phyloP scores from a whole-genome alignment of 441 rosid genomes.

The Adansonia rubrostipa region DNA sequence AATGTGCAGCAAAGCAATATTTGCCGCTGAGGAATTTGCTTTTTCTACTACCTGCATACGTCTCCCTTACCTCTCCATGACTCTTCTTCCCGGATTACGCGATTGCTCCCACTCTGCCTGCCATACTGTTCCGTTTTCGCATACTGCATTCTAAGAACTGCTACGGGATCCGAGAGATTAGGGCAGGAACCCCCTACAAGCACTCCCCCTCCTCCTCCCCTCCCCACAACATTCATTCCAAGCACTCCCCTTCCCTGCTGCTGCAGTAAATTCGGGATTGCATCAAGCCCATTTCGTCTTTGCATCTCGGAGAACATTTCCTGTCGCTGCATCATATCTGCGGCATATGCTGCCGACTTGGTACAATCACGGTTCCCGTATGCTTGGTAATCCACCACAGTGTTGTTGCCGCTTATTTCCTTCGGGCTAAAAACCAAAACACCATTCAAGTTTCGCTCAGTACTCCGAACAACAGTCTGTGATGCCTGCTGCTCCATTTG shows the following conservation, averaged over 20 bases:
- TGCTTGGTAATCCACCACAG: conserved; percentile 55
- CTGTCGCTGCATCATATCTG: conserved; percentile 57
- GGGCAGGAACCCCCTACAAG: conserved; percentile 45
- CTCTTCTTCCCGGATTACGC: conserved; percentile 51
- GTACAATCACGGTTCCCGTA: conserved; percentile 41
- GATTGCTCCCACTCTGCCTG: conserved; percentile 46
- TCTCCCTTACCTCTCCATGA: conserved; percentile 64
- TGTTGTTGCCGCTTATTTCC: conserved; percentile 41
- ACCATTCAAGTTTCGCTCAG: conserved; percentile 43
- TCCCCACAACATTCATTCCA: conserved; percentile 56
- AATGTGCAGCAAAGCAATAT: conserved; percentile 40
- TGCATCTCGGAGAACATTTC: conserved; percentile 51
- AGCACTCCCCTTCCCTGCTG: conserved; percentile 54
- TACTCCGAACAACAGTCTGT: conserved; percentile 42
- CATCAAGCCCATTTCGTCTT: conserved; percentile 54
- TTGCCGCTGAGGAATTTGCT: conserved; percentile 23
- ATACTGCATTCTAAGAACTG: conserved; percentile 60
- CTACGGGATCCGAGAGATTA: conserved; percentile 65
- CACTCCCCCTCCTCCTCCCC: conserved; percentile 41
- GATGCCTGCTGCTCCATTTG: conserved; percentile 54
- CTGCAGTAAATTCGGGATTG: conserved; percentile 50
- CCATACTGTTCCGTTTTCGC: conserved; percentile 52
- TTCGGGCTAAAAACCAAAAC: conserved; percentile 16
- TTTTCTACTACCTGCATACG: conserved; percentile 58
- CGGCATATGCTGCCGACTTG: conserved; percentile 46